Evolutionary conservation across 139 green algal species (phyloP), one percentile per base, ranked within the genome.

Genomic region (Picochlorum sp.): DNA sequence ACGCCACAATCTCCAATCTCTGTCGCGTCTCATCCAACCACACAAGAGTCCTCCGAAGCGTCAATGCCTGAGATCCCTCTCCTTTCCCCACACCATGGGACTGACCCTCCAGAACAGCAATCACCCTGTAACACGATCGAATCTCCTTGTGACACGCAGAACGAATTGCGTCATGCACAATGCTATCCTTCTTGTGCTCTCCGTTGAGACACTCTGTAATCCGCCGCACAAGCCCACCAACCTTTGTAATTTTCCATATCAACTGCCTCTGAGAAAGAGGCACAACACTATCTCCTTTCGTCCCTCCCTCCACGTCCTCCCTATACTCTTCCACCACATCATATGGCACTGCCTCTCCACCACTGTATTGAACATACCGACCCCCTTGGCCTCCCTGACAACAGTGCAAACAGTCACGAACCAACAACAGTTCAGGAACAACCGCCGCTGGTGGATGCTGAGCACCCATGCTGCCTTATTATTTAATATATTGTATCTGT

Each of bases 41-140:
- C 26, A 94, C 78, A 21, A 66, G 41, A 65, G 97, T 80, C 5
- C 90, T 84, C 15, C 85, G 77, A 30, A 97, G 71, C 7, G 86
- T 92, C 9, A 97, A 74, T 10, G 10, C 44, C 16, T 14, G 38
- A 49, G 38, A 16, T 4, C 13, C 10, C 50, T 26, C 5, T 32
- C 10, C 30, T 38, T 50, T 20, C 16, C 62, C 2, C 32, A 52
- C 24, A 14, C 15, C 58, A 58, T 64, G 44, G 45, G 76, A 60
- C 66, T 92, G 86, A 10, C 67, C 62, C 72, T 97, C 85, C 62
- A 97, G 74, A 58, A 92, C 77, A 15, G 91, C 90, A 69, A 97
- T 76, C 6, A 97, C 69, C 23, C 83, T 78, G 76, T 92, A 95
- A 49, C 88, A 92, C 56, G 88, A 82, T 20, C 67, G 60, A 24